A percentile compares a stretch with the other conserved stretches of the same genome.
Evolutionary conservation across 2,329 filamentous ascomycete species (phyloP).

Genomic region (Raffaelea deltoideospora): DNA sequence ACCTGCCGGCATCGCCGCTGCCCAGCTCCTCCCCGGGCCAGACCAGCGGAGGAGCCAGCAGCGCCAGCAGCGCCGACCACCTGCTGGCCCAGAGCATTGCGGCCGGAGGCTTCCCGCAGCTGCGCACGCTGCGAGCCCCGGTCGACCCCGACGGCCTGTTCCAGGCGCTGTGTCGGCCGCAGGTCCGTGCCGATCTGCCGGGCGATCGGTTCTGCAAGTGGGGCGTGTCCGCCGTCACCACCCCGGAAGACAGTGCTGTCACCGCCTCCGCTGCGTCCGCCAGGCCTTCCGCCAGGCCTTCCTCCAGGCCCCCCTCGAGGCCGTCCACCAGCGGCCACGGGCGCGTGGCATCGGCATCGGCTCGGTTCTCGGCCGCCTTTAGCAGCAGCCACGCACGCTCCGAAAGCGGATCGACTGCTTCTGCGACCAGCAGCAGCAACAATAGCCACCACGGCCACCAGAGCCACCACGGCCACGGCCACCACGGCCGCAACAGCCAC

Average conservation of each 20-base stretch:
- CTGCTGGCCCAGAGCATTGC: conserved; percentile 50
- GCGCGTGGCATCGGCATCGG: no score
- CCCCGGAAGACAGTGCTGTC: background rate
- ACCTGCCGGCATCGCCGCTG: conserved; percentile 43
- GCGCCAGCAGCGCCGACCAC: conserved; percentile 36
- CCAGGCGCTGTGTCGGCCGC: conserved; percentile 52
- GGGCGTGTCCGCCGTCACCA: background rate
- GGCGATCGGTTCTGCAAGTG: conserved; percentile 29
- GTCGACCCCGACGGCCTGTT: conserved; percentile 55
- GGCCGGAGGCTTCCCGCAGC: conserved; percentile 44
- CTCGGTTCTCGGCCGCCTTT: no score
- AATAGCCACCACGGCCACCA: background rate
- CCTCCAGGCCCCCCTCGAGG: no score
- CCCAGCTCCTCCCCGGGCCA: no score
- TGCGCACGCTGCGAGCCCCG: conserved; percentile 46
- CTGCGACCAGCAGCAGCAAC: background rate
- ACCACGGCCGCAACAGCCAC: no score
- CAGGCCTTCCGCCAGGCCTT: no score
- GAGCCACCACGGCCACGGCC: background rate
- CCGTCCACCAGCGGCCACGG: no score
- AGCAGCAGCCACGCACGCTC: no score
- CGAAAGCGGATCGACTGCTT: no score
- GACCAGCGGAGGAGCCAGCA: no score
- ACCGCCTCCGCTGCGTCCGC: no score
- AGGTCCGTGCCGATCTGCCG: conserved; percentile 35